Evolutionary conservation across 2,329 filamentous ascomycete genomes (phyloP).

Genomic region (Elsinoe necatrix): DNA sequence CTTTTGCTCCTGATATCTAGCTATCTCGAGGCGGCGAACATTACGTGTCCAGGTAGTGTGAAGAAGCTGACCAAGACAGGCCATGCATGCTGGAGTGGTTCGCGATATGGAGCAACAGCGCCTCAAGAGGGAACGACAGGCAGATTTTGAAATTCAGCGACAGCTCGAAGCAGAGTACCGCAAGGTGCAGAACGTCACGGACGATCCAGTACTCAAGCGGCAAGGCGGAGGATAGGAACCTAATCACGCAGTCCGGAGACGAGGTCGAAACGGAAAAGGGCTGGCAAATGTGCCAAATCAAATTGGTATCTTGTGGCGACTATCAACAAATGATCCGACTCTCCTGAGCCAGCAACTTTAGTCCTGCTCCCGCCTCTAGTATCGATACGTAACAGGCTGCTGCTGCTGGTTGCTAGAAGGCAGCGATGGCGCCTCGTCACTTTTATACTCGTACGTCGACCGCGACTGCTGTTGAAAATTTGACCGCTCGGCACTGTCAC

Average conservation of each 20-base stretch:
- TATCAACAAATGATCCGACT: constrained; percentile 1
- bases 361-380: background rate
- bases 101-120: constrained; percentile 92
- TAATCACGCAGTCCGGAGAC: background rate
- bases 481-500: constrained; percentile 14
- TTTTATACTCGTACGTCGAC: constrained; percentile 1
- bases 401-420: background rate
- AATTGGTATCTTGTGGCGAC: constrained; percentile 10
- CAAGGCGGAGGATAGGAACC: background rate
- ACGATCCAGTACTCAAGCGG: constrained; percentile 26
- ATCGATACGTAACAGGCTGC: constrained; percentile 13
- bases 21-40: background rate
- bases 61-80: constrained; percentile 41
- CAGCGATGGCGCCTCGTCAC: background rate
- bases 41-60: background rate
- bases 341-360: background rate
- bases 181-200: constrained; percentile 72
- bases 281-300: background rate
- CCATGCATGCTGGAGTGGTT: constrained; percentile 91
- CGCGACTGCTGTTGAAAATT: constrained; percentile 7
- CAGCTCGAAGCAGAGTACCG: constrained; percentile 81
- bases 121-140: constrained; percentile 79
- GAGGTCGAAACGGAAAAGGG: background rate
- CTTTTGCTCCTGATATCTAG: background rate
- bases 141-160: constrained; percentile 89